Base-by-base conservation (phyloP, 2,329 filamentous ascomycete genomes). In the Penicillium hordei region DNA sequence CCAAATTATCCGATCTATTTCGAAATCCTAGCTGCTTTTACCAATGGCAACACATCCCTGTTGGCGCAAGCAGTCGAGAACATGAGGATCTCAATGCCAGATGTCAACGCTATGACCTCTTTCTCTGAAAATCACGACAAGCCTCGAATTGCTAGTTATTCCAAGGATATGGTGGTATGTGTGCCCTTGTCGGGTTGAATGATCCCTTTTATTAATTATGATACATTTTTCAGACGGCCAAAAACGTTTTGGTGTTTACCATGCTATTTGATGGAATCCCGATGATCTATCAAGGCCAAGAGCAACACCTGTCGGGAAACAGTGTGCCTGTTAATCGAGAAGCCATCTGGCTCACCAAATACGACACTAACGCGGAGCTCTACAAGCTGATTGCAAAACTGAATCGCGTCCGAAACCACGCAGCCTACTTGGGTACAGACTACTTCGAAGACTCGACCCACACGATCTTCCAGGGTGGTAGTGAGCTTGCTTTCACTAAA, bases 111-210 rank as follows among this genome's bases (percentile, higher is more conserved):
- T 10, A 73, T 85, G 13, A 81, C 76, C 7, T 78, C 75, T 0
- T 87, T 86, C 63, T 69, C 82, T 4, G 84, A 86, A 66, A 87
- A 86, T 67, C 84, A 87, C 65, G 84, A 86, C 65, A 77, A 82
- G 51, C 63, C 79, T 5, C 82, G 84, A 8, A 85, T 84, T 68
- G 69, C 81, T 4, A 79, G 73, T 57, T 67, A 78, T 55, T 83
- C 80, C 49, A 68, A 75, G n/a, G 85, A 89, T 64, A 70, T 79
- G 8, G 72, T 82, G 2, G 70, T 72, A 67, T 31, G 66, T 56
- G 21, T 12, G 21, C 2, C 12, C 34, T 31, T 19, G 15, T 36
- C 31, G 9, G n/a, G 15, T 9, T 44, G 25, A 46, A 13, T n/a
- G n/a, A 43, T 42, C n/a, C 44, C 36, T 17, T 13, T 53, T 36